Conservation (phyloP, 164 flowering plant species). For the Nelumbo lutea region DNA sequence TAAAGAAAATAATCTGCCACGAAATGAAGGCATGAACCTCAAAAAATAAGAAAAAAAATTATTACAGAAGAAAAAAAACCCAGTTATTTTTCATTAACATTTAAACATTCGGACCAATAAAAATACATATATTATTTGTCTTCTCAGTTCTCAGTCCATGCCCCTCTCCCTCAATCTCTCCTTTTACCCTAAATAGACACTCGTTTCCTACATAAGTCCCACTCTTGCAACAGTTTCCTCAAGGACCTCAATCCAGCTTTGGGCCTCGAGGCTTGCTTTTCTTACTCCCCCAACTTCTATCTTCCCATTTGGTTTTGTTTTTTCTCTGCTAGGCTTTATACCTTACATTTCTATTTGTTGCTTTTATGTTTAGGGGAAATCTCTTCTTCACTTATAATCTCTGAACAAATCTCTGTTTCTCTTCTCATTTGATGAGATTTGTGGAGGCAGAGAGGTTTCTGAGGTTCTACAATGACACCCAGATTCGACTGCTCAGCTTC, state of each 20-base stretch:
- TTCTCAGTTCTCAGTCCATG: neutral
- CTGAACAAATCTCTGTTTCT: slow-evolving; percentile 9
- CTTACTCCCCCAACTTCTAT: neutral
- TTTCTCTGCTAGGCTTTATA: too few species aligned
- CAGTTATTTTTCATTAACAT: too few species aligned
- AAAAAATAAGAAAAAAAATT: too few species aligned
- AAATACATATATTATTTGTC: too few species aligned
- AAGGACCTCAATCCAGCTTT: neutral
- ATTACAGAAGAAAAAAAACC: too few species aligned
- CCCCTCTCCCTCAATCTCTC: slow-evolving; percentile 19
- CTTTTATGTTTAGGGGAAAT: slow-evolving; percentile 8
- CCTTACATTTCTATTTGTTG: neutral
- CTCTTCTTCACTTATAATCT: slow-evolving; percentile 3
- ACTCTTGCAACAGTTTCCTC: slow-evolving; percentile 13
- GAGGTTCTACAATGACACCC: slow-evolving; percentile 46
- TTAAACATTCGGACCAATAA: too few species aligned
- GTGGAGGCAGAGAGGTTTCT: neutral
- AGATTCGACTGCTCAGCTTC: slow-evolving; percentile 54
- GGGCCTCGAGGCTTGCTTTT: neutral
- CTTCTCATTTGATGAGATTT: slow-evolving; percentile 7
- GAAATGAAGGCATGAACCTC: too few species aligned
- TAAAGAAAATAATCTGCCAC: too few species aligned
- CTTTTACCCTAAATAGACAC: slow-evolving; percentile 19
- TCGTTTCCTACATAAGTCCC: slow-evolving; percentile 26
- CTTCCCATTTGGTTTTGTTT: too few species aligned